phyloP scores from a whole-genome alignment of 1,284 basidiomycete species.

The Hypsizygus ulmarius region DNA sequence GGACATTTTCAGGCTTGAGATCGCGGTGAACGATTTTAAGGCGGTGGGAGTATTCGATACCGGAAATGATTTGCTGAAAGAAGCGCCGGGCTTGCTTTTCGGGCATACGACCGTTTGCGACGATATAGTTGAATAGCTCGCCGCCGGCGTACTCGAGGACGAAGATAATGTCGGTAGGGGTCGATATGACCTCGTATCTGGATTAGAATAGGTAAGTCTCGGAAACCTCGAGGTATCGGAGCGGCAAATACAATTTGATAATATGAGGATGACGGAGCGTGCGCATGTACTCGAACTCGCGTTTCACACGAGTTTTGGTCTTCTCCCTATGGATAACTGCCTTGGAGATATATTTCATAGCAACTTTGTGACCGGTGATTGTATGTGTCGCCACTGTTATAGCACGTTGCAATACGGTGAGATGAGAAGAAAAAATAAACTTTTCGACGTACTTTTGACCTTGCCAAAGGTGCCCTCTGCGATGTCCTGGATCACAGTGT shows the following conservation, averaged over 20 bases:
- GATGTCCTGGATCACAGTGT: conserved; percentile 72
- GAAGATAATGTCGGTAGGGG: conserved; percentile 92
- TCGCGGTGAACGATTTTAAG: conserved; percentile 96
- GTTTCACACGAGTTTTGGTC: conserved; percentile 88
- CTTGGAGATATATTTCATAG: conserved; percentile 97
- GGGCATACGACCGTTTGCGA: conserved; percentile 83
- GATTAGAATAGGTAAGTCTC: conserved; percentile 2
- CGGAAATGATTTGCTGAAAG: conserved; percentile 96
- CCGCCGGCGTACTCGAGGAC: conserved; percentile 92
- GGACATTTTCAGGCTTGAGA: conserved; percentile 91
- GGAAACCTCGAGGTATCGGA: conserved; percentile 10
- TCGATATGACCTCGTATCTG: conserved; percentile 95
- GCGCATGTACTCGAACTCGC: conserved; percentile 95
- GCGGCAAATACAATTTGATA: conserved; percentile 79
- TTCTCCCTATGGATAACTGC: conserved; percentile 90
- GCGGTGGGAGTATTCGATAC: conserved; percentile 92
- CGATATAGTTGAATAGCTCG: conserved; percentile 96
- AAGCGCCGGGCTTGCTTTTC: conserved; percentile 84
- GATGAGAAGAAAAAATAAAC: conserved; percentile 11
- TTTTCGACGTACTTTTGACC: conserved; percentile 82
- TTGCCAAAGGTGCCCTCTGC: conserved; percentile 96
- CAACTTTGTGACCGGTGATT: conserved; percentile 92
- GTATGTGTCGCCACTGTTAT: conserved; percentile 86
- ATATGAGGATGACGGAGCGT: conserved; percentile 92
- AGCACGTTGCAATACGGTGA: conserved; percentile 20